phyloP scores from a whole-genome alignment of 2,329 filamentous ascomycete genomes.

The Chaetothyriales sp. region DNA sequence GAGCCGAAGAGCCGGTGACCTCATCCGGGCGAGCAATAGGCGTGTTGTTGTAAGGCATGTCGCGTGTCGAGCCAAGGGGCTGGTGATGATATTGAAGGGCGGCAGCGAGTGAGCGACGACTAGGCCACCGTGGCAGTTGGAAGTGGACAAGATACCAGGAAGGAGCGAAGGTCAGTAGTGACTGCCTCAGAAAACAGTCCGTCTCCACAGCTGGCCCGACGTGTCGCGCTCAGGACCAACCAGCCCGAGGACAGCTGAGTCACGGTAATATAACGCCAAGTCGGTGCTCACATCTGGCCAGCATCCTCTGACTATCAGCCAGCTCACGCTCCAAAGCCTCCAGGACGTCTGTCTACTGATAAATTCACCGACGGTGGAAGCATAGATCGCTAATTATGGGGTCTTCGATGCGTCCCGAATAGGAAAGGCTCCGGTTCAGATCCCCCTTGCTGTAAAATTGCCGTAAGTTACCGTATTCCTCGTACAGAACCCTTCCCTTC shows the following conservation, averaged over 20 bases:
- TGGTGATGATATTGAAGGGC: not conserved
- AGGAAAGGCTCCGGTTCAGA: not conserved
- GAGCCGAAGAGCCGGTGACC: constrained; percentile 66
- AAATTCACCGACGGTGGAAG: not conserved
- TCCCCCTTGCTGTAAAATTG: not conserved
- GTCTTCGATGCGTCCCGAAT: not conserved
- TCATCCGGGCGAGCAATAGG: constrained; percentile 68
- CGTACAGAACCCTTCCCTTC: too few species aligned
- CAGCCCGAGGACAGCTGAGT: not conserved
- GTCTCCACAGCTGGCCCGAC: not conserved
- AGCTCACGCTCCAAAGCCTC: not conserved
- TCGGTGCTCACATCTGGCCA: not conserved
- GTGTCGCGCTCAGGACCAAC: not conserved
- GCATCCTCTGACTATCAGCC: not conserved
- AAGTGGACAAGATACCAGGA: not conserved
- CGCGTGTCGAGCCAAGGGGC: not conserved
- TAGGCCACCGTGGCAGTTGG: not conserved
- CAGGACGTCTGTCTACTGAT: not conserved
- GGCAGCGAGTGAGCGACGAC: not conserved
- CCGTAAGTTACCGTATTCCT: not conserved
- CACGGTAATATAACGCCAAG: not conserved
- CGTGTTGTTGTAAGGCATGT: constrained; percentile 81
- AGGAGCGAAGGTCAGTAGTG: not conserved
- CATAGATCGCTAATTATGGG: not conserved
- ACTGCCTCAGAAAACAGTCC: not conserved